A percentile compares a stretch with the other conserved stretches of the same genome.
Evolutionary conservation across 2,329 filamentous ascomycete species (phyloP).

Genomic region (Ophioceras dolichostomum): DNA sequence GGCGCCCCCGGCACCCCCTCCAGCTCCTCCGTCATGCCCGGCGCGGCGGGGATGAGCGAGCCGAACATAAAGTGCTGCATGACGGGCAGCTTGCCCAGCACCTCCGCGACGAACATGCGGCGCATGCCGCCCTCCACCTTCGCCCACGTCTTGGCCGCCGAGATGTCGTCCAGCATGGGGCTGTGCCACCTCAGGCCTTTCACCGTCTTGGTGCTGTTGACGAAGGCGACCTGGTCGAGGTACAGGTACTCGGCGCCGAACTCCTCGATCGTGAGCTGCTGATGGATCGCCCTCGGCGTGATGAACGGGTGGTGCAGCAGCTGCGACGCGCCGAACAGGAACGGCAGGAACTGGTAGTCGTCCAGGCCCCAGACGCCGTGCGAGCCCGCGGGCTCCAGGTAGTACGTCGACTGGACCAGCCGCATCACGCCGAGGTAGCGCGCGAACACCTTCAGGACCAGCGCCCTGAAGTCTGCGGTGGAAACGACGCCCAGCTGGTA

Average conservation of each 20-base stretch:
- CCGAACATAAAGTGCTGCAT: constrained; percentile 99
- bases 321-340: constrained; percentile 88
- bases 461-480: constrained; percentile 52
- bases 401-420: constrained; percentile 79
- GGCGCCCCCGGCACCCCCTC: constrained; percentile 23
- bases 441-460: constrained; percentile 69
- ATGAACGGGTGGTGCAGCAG: constrained; percentile 73
- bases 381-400: constrained; percentile 90
- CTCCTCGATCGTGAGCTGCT: constrained; percentile 77
- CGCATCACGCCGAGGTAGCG: constrained; percentile 83
- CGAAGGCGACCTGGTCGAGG: constrained; percentile 82
- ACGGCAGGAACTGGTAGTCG: constrained; percentile 94
- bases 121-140: constrained; percentile 95
- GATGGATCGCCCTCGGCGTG: constrained; percentile 74
- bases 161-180: constrained; percentile 97
- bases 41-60: constrained; percentile 63
- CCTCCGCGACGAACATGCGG: constrained; percentile 91
- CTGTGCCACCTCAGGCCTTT: constrained; percentile 92
- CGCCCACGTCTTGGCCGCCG: constrained; percentile 72
- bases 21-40: constrained; percentile 62
- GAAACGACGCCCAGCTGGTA: constrained; percentile 62
- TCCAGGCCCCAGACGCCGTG: constrained; percentile 97
- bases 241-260: constrained; percentile 77
- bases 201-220: constrained; percentile 93
- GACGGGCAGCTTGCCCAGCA: constrained; percentile 84